Base-by-base conservation (phyloP, 805 yeast species). In the Nakazawaea sp. region DNA sequence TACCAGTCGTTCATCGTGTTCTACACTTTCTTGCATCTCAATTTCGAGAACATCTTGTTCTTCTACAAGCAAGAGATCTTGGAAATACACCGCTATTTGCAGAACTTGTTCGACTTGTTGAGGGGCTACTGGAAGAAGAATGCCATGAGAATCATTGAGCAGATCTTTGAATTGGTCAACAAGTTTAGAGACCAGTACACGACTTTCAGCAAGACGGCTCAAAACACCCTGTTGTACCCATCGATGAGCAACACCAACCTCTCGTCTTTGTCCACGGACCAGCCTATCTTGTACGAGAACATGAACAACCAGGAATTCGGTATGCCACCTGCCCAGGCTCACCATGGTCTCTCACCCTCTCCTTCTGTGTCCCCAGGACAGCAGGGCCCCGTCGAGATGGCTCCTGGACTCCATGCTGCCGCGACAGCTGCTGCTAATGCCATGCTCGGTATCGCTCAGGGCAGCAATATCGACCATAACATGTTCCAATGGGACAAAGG, bases 1-100 rank as follows among this genome's bases (percentile, higher is more conserved):
- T 70, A 70, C 48, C 78, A 72, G 46, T 73, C 76, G 2, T 56
- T 72, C 35, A 67, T 72, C 37, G 75, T 71, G 17, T 59, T 66
- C 17, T 72, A 64, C 52, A 70, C 75, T 1, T 50, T 71, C 43
- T 51, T 72, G 45, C 72, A 69, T 46, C 53, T 65, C 36, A 66
- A 66, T 18, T 63, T 55, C 36, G 55, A 55, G 13, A 59, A 56
- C 23, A 39, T 39, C 26, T 41, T 58, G 31, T 37, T 45, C 1
- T 42, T 48, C 6, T 48, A 52, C 34, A 50, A 51, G 25, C 46
- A 48, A 28, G 54, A 49, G 32, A 49, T 58, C 32, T 43, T 48
- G 3, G 35, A 27, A 7, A 48, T 54, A 9, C 50, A 53, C 35
- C 44, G 48, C 11, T 43, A 45, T n/a, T 51, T 67, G 33, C 43